Percentiles rank a stretch among this genome's conserved stretches.
phyloP scores from a whole-genome alignment of 495 filamentous ascomycete genomes.

The Aspergillus cristatus region DNA sequence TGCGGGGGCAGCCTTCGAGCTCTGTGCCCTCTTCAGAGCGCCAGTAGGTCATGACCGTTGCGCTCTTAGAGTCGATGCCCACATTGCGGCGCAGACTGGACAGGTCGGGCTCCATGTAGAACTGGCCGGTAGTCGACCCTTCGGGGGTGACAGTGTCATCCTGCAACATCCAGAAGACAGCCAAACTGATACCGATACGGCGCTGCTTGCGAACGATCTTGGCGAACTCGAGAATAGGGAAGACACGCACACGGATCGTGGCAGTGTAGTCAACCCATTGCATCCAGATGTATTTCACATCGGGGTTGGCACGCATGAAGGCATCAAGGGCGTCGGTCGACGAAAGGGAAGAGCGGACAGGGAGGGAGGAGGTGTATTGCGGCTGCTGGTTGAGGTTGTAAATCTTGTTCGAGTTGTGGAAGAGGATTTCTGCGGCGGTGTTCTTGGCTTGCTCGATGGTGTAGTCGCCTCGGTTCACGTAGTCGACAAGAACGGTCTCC shows the following conservation, averaged over 20 bases:
- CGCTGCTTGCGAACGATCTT: slow-evolving; percentile 45
- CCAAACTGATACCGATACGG: slow-evolving; percentile 46
- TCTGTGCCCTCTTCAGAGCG: slow-evolving; percentile 26
- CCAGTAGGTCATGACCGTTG: slow-evolving; percentile 54
- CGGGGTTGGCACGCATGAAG: slow-evolving; percentile 19
- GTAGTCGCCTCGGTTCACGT: slow-evolving; percentile 49
- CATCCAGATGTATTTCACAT: slow-evolving; percentile 53
- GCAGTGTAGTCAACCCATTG: slow-evolving; percentile 77
- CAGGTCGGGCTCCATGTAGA: slow-evolving; percentile 53
- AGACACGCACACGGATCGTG: slow-evolving; percentile 54
- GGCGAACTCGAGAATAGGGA: slow-evolving; percentile 59
- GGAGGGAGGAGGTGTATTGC: slow-evolving; percentile 2
- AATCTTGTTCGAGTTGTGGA: slow-evolving; percentile 60
- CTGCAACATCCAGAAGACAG: slow-evolving; percentile 47
- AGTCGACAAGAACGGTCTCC: slow-evolving; percentile 54
- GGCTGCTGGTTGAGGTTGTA: slow-evolving; percentile 41
- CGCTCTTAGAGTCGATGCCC: slow-evolving; percentile 33
- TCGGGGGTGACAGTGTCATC: slow-evolving; percentile 27
- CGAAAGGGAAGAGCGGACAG: neutral
- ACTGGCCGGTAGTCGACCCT: slow-evolving; percentile 45
- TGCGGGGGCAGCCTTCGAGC: slow-evolving; percentile 48
- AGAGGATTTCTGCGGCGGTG: slow-evolving; percentile 53
- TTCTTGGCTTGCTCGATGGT: slow-evolving; percentile 48
- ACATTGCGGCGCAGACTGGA: slow-evolving; percentile 44
- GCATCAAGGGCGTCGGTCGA: slow-evolving; percentile 9